Percentiles rank a stretch among this genome's conserved stretches.
phyloP scores from a whole-genome alignment of 2,329 filamentous ascomycete species.

The Cercospora zeina region DNA sequence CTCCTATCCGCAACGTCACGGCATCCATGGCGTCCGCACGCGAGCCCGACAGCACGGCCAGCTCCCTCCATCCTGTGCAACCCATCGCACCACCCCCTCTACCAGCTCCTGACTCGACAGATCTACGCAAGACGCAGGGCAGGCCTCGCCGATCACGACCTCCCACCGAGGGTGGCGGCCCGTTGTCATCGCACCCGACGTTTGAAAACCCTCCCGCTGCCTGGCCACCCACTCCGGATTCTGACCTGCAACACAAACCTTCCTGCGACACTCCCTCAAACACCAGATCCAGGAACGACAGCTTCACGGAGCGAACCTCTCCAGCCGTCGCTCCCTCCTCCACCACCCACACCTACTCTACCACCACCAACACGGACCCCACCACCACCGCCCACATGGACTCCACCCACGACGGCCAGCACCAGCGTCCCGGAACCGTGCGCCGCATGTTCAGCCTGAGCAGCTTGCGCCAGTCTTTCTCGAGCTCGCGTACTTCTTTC shows the following conservation, averaged over 20 bases:
- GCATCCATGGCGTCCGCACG: constrained; percentile 19
- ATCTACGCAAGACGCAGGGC: constrained; percentile 12
- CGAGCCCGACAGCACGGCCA: constrained; percentile 20
- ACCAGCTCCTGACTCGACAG: constrained; percentile 31
- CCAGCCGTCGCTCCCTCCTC: neutral
- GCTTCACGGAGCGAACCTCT: constrained; percentile 31
- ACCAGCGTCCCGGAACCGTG: constrained; percentile 32
- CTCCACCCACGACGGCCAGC: constrained; percentile 14
- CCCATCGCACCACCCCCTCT: constrained; percentile 33
- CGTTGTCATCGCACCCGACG: constrained; percentile 41
- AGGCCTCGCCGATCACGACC: constrained; percentile 27
- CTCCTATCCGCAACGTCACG: constrained; percentile 4
- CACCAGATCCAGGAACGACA: constrained; percentile 31
- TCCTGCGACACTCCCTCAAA: constrained; percentile 23
- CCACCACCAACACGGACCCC: constrained; percentile 15
- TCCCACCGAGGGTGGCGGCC: constrained; percentile 39
- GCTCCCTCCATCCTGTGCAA: neutral
- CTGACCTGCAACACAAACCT: constrained; percentile 25
- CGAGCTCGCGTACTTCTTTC: constrained; percentile 40
- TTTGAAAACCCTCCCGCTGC: constrained; percentile 30
- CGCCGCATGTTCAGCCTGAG: constrained; percentile 39
- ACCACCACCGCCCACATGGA: constrained; percentile 16
- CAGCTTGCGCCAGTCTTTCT: constrained; percentile 41
- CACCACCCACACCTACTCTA: neutral
- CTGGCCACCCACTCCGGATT: constrained; percentile 32